Evolutionary conservation across 352 stramenopile species (phyloP).

Genomic region (Paralagenidium karlingii): DNA sequence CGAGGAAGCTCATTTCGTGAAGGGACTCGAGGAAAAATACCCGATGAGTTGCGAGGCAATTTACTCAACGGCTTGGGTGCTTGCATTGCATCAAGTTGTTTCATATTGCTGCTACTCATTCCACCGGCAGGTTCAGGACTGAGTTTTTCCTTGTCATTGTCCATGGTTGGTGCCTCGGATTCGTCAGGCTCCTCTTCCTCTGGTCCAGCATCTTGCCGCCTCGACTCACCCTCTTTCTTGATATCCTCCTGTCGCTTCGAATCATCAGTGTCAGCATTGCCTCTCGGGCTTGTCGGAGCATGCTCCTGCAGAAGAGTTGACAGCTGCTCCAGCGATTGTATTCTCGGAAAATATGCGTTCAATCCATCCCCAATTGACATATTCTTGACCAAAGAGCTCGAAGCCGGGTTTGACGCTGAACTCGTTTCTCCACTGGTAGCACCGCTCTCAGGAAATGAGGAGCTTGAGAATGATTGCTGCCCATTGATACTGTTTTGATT

Average conservation of each 20-base stretch:
- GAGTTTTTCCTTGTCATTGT: conserved; percentile 2
- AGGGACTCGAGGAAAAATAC: conserved; percentile 64
- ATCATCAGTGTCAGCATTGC: not conserved
- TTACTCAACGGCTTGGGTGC: conserved; percentile 58
- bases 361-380: conserved; percentile 50
- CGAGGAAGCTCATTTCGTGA: conserved; percentile 62
- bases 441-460: too few species aligned
- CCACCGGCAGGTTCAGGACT: too few species aligned
- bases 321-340: conserved; percentile 65
- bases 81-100: too few species aligned
- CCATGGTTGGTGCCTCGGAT: too few species aligned
- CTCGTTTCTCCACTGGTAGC: too few species aligned
- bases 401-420: too few species aligned
- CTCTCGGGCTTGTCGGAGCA: conserved; percentile 27
- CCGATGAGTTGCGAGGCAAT: conserved; percentile 63
- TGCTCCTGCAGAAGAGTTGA: conserved; percentile 60
- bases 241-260: not conserved
- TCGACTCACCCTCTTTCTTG: not conserved
- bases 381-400: conserved; percentile 28
- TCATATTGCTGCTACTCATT: too few species aligned
- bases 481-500: too few species aligned
- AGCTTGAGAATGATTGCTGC: too few species aligned
- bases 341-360: conserved; percentile 62
- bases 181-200: too few species aligned
- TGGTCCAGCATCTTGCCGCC: not conserved